These are phyloP conservation scores for Medicago truncatula DNA, from an alignment of 306 rosid species.

Conservation along the genomic window MtrunA17r5.0-ANR NC_053043.1:4169001-4169500, in stretches of 20 bases:
- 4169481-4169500: constrained; percentile 87
- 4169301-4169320: constrained; percentile 63
- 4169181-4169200: constrained; percentile 68
- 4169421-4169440: constrained; percentile 44
- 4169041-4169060: constrained; percentile 68
- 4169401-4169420: constrained; percentile 50
- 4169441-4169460: constrained; percentile 55
- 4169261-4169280: constrained; percentile 77
- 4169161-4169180: constrained; percentile 77
- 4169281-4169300: constrained; percentile 85
- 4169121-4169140: constrained; percentile 71
- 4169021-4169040: constrained; percentile 67
- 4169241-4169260: constrained; percentile 72
- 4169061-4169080: constrained; percentile 51
- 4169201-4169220: constrained; percentile 85
- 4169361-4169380: constrained; percentile 50
- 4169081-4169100: constrained; percentile 89
- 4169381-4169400: constrained; percentile 60
- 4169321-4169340: constrained; percentile 62
- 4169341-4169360: constrained; percentile 80
- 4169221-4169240: constrained; percentile 93
- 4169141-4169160: constrained; percentile 66
- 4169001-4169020: constrained; percentile 49
- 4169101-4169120: constrained; percentile 69
- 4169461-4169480: constrained; percentile 83